Conservation (phyloP, 139 green algal species). For the Asterochloris erici region DNA sequence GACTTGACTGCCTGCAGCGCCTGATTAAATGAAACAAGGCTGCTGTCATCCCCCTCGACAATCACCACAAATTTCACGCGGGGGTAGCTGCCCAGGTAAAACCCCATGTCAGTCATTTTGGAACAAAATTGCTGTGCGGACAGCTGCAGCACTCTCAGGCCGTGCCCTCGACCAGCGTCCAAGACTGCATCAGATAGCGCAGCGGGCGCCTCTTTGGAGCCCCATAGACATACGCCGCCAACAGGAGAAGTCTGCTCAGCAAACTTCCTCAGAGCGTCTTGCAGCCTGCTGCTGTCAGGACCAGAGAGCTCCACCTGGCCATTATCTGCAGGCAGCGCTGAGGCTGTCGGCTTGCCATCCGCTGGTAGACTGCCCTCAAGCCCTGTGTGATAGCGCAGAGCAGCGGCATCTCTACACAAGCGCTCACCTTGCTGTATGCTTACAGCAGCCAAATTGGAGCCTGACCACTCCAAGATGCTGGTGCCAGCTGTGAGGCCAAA, state of each 20-base stretch:
- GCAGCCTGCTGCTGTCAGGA: neutral
- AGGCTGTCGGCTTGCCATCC: neutral
- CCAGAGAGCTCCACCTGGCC: neutral
- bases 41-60: too few species aligned
- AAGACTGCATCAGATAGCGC: too few species aligned
- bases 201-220: too few species aligned
- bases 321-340: neutral
- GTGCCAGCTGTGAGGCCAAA: slow-evolving; percentile 4
- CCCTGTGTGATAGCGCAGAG: neutral
- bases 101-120: too few species aligned
- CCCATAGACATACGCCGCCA: too few species aligned
- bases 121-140: too few species aligned
- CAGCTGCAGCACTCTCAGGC: too few species aligned
- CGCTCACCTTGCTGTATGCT: neutral
- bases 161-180: too few species aligned
- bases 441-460: neutral
- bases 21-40: too few species aligned
- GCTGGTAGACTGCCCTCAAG: neutral
- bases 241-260: neutral
- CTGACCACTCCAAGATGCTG: slow-evolving; percentile 3
- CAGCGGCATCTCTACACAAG: neutral
- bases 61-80: too few species aligned
- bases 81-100: too few species aligned
- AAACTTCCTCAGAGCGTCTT: neutral
- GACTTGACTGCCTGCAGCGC: too few species aligned